A percentile compares a stretch with the other conserved stretches of the same genome.
These are phyloP conservation scores for Phaeolepiota aurea DNA, from an alignment of 768 basidiomycete species.

Conservation along the genomic window DNA sequence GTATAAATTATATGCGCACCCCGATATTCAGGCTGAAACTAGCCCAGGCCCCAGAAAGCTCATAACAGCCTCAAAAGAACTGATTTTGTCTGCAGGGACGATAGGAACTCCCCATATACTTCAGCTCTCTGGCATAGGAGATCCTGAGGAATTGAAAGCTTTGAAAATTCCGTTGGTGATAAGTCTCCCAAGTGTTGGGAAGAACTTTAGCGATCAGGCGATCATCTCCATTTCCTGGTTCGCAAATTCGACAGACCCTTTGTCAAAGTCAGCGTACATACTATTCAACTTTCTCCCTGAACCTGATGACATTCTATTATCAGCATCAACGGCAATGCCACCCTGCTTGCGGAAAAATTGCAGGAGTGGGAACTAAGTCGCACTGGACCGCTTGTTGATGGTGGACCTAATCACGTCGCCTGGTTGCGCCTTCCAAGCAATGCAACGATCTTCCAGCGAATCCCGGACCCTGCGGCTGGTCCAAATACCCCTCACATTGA, in stretches of 20 bases:
- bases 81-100: constrained; percentile 26
- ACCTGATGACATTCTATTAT: constrained; percentile 6
- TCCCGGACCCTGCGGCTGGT: constrained; percentile 8
- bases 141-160: constrained; percentile 8
- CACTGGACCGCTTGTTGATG: constrained; percentile 10
- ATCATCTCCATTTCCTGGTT: constrained; percentile 11
- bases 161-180: constrained; percentile 11
- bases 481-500: constrained; percentile 11
- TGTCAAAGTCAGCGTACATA: constrained; percentile 6
- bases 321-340: constrained; percentile 3
- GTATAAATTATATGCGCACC: neutral
- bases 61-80: constrained; percentile 20
- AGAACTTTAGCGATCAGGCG: constrained; percentile 17
- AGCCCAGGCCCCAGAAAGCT: constrained; percentile 1
- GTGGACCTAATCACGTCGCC: neutral
- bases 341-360: neutral
- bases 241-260: constrained; percentile 18
- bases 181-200: constrained; percentile 8
- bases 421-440: constrained; percentile 7
- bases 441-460: constrained; percentile 5
- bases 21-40: neutral
- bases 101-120: constrained; percentile 22
- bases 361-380: constrained; percentile 9
- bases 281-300: constrained; percentile 4
- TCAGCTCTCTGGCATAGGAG: constrained; percentile 24